These are phyloP conservation scores for Solanum medicagineum DNA, from an alignment of 257 asterid genomes.

Conservation along the genomic window DNA sequence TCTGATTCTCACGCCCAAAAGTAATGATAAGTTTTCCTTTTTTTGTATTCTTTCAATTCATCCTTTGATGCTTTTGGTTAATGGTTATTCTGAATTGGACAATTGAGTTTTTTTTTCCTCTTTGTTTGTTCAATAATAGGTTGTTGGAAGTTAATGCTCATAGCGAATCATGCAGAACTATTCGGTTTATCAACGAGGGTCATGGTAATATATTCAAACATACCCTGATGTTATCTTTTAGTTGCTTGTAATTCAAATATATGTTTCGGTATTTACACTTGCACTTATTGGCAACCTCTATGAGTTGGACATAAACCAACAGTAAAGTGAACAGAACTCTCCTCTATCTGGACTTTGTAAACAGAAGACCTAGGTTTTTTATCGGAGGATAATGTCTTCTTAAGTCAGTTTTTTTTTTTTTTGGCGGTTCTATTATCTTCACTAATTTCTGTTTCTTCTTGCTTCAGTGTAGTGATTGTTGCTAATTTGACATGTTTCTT, in stretches of 20 bases:
- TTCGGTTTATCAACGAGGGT: slow-evolving; percentile 82
- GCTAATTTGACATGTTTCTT: neutral
- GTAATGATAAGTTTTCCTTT: slow-evolving; percentile 13
- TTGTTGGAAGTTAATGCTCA: too few relatives aligned
- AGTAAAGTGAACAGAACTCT: neutral
- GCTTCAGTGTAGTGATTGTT: neutral
- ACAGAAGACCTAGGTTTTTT: neutral
- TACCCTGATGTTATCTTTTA: neutral
- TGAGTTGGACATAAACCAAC: neutral
- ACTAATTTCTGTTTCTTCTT: neutral
- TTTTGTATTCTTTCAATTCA: neutral
- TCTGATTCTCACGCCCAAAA: slow-evolving; percentile 53
- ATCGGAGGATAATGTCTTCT: neutral
- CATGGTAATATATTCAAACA: slow-evolving; percentile 33
- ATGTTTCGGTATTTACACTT: neutral
- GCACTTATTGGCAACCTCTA: neutral
- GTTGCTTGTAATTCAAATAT: neutral
- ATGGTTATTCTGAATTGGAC: neutral
- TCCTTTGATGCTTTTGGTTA: neutral
- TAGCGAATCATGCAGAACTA: slow-evolving; percentile 75
- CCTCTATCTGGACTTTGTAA: neutral
- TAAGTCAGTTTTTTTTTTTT: neutral
- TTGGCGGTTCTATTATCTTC: neutral
- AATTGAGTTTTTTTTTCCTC: too few relatives aligned
- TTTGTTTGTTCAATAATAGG: too few relatives aligned